phyloP scores from a whole-genome alignment of 805 yeast genomes.

The Tetrapisispora fleetii region DNA sequence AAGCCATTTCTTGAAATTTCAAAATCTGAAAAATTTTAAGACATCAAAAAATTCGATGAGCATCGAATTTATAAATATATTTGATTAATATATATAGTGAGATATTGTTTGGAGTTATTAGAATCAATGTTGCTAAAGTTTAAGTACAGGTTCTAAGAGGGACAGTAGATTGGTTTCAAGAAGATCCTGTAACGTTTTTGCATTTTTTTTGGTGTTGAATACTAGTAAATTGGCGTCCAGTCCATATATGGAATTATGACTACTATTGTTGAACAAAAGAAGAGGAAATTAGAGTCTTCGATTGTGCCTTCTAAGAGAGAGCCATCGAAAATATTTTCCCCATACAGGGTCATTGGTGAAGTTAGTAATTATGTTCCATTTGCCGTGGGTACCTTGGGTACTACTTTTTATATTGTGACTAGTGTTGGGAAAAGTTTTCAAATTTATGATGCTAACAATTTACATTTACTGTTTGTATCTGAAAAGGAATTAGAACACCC shows the following conservation, averaged over 20 bases:
- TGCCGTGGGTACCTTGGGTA: constrained; percentile 80
- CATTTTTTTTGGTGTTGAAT: too few species aligned
- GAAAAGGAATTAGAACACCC: constrained; percentile 61
- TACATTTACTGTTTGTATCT: constrained; percentile 79
- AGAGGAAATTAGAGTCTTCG: constrained; percentile 10
- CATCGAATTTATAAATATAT: background rate
- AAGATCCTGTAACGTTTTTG: background rate
- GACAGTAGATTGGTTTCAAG: too few species aligned
- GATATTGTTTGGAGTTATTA: too few species aligned
- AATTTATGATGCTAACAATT: constrained; percentile 81
- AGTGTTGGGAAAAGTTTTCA: constrained; percentile 86
- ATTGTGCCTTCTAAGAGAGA: background rate
- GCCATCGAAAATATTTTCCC: constrained; percentile 62
- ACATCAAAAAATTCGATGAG: constrained; percentile 1
- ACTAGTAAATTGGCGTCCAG: background rate
- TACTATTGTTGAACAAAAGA: constrained; percentile 9
- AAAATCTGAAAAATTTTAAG: constrained; percentile 1
- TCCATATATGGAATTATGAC: background rate
- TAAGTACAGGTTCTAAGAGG: too few species aligned
- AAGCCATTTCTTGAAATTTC: background rate
- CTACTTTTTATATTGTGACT: constrained; percentile 78
- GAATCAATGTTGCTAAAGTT: too few species aligned
- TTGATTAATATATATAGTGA: too few species aligned
- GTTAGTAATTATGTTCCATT: constrained; percentile 83
- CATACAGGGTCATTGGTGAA: constrained; percentile 82